phyloP scores from a whole-genome alignment of 2,329 filamentous ascomycete species.

The Xylaria hypoxylon region DNA sequence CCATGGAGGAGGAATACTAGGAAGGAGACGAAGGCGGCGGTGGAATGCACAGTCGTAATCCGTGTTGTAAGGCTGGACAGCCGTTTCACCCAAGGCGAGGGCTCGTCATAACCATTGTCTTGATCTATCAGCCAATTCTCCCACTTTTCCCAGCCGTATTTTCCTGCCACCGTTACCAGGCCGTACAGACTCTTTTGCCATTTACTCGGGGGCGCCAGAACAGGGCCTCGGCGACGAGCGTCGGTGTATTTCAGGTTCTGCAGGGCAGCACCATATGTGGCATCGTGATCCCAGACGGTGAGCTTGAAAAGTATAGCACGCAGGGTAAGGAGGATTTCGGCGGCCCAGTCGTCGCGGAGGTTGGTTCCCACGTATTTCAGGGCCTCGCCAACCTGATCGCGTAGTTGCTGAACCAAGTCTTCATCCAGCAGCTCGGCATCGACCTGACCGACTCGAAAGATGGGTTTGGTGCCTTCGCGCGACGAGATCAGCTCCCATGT shows the following conservation, averaged over 20 bases:
- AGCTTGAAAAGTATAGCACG: constrained; percentile 90
- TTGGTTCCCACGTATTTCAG: constrained; percentile 84
- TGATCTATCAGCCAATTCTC: constrained; percentile 84
- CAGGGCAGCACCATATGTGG: constrained; percentile 91
- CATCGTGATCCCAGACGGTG: constrained; percentile 95
- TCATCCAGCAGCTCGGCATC: constrained; percentile 96
- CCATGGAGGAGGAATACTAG: constrained; percentile 92
- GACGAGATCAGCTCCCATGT: constrained; percentile 79
- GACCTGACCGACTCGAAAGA: constrained; percentile 94
- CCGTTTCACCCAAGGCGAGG: constrained; percentile 61
- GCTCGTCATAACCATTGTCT: constrained; percentile 78
- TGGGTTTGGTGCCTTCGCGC: constrained; percentile 82
- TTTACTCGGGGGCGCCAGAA: constrained; percentile 76
- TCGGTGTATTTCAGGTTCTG: constrained; percentile 94
- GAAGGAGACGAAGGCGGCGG: constrained; percentile 86
- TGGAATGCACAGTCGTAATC: constrained; percentile 79
- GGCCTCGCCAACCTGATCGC: constrained; percentile 86
- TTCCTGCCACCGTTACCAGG: constrained; percentile 84
- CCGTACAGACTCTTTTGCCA: constrained; percentile 90
- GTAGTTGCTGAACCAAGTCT: constrained; percentile 87
- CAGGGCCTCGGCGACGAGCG: constrained; percentile 73
- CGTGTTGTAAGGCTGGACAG: constrained; percentile 77
- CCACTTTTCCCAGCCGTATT: constrained; percentile 93
- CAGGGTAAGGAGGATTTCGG: constrained; percentile 84
- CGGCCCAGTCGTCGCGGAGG: constrained; percentile 85